phyloP scores from a whole-genome alignment of 2,329 filamentous ascomycete species.

The Penicillium sp. region DNA sequence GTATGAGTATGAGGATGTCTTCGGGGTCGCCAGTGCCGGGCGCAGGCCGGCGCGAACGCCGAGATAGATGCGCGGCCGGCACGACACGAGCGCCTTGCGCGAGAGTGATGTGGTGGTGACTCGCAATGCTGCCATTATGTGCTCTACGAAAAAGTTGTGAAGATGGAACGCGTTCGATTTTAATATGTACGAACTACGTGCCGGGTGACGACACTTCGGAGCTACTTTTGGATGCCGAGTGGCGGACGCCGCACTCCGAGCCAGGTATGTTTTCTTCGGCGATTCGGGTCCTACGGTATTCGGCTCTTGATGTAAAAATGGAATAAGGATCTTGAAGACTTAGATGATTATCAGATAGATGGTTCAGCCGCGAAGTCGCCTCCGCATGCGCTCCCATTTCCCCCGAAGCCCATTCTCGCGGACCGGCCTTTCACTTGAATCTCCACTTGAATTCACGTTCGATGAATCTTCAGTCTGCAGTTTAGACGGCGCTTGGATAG shows the following conservation, averaged over 20 bases:
- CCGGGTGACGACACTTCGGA: constrained; percentile 21
- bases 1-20: constrained; percentile 22
- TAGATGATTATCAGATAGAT: neutral
- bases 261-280: neutral
- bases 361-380: neutral
- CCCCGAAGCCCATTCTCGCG: neutral
- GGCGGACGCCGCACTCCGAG: constrained; percentile 4
- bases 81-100: constrained; percentile 23
- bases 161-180: neutral
- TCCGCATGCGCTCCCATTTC: neutral
- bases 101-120: constrained; percentile 24
- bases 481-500: neutral
- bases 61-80: constrained; percentile 23
- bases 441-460: neutral
- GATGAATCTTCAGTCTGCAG: neutral
- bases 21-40: constrained; percentile 6
- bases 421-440: neutral
- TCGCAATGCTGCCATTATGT: constrained; percentile 27
- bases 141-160: neutral
- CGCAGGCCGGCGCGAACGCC: constrained; percentile 16
- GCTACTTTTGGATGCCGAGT: constrained; percentile 31
- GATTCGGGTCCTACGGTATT: neutral
- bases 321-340: neutral
- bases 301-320: neutral
- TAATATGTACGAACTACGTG: neutral